A percentile compares a stretch with the other conserved stretches of the same genome.
These are phyloP conservation scores for Theileria equi DNA, from an alignment of 169 alveolate genomes.

Conservation along the genomic window DNA sequence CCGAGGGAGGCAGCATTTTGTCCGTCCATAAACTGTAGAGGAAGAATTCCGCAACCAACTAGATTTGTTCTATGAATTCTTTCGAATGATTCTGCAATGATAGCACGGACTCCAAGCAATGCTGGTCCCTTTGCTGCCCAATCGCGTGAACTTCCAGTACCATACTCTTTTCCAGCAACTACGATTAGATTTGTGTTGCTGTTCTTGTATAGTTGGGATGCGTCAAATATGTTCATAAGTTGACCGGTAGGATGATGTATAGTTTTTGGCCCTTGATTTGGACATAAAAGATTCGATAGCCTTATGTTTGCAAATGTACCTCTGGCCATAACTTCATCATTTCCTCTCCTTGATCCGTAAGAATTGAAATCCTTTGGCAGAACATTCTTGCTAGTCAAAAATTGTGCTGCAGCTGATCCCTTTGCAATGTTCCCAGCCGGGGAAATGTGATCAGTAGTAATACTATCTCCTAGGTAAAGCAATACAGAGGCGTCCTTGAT, in stretches of 20 bases:
- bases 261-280: slow-evolving; percentile 91
- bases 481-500: slow-evolving; percentile 73
- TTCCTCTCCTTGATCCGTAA: slow-evolving; percentile 96
- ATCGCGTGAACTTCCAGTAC: slow-evolving; percentile 94
- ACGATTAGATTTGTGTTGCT: slow-evolving; percentile 65
- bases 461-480: slow-evolving; percentile 89
- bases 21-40: slow-evolving; percentile 87
- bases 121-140: slow-evolving; percentile 98
- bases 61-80: slow-evolving; percentile 94
- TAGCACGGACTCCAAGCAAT: slow-evolving; percentile 91
- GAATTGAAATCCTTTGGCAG: slow-evolving; percentile 89
- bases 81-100: slow-evolving; percentile 92
- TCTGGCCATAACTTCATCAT: slow-evolving; percentile 93
- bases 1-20: slow-evolving; percentile 87
- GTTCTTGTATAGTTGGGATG: slow-evolving; percentile 79
- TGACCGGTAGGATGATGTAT: slow-evolving; percentile 87
- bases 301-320: slow-evolving; percentile 97
- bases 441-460: slow-evolving; percentile 97
- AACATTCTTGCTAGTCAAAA: slow-evolving; percentile 82
- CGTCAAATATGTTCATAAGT: slow-evolving; percentile 88
- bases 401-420: slow-evolving; percentile 91
- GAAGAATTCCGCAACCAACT: slow-evolving; percentile 95
- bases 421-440: slow-evolving; percentile 96
- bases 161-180: slow-evolving; percentile 94
- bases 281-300: slow-evolving; percentile 87